A percentile compares a stretch with the other conserved stretches of the same genome.
Conservation (phyloP, 208 protist species). For the Crithidia mellificae region DNA sequence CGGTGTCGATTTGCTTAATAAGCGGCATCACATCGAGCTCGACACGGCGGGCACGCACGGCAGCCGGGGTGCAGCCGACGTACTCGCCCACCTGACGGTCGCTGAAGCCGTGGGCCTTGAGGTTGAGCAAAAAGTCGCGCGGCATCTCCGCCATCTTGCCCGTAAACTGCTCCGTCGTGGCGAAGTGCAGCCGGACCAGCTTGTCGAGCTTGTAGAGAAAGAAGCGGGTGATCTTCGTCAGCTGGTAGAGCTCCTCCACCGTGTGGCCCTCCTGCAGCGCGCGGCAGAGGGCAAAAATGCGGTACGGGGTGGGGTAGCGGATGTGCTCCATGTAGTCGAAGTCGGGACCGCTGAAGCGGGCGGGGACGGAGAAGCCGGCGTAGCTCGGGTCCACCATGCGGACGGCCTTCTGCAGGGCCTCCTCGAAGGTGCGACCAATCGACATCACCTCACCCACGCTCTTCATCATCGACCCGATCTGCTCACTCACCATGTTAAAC, state of each 20-base stretch:
- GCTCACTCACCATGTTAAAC: constrained; percentile 94
- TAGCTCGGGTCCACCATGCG: constrained; percentile 94
- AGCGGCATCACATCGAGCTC: constrained; percentile 86
- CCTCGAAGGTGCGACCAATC: constrained; percentile 98
- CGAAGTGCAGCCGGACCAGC: constrained; percentile 66
- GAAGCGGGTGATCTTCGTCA: constrained; percentile 96
- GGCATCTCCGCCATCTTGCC: constrained; percentile 50
- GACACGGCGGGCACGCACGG: constrained; percentile 62
- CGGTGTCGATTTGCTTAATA: constrained; percentile 97
- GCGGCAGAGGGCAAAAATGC: constrained; percentile 84
- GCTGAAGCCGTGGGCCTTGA: constrained; percentile 95
- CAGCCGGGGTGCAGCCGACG: constrained; percentile 46
- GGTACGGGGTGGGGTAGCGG: constrained; percentile 70
- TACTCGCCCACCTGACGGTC: constrained; percentile 92
- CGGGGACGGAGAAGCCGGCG: constrained; percentile 86
- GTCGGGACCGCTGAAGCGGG: constrained; percentile 45
- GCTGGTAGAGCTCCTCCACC: constrained; percentile 89
- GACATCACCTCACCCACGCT: constrained; percentile 98
- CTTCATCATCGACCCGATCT: constrained; percentile 97
- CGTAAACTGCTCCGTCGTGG: constrained; percentile 39
- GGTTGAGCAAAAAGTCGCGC: constrained; percentile 50
- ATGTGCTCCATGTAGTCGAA: constrained; percentile 88
- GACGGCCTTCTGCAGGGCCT: constrained; percentile 97
- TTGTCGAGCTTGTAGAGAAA: constrained; percentile 96
- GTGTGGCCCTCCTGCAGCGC: constrained; percentile 79